Percentiles rank a stretch among this genome's conserved stretches.
Conservation (phyloP, 2,329 filamentous ascomycete genomes). For the Phialophora tarda region DNA sequence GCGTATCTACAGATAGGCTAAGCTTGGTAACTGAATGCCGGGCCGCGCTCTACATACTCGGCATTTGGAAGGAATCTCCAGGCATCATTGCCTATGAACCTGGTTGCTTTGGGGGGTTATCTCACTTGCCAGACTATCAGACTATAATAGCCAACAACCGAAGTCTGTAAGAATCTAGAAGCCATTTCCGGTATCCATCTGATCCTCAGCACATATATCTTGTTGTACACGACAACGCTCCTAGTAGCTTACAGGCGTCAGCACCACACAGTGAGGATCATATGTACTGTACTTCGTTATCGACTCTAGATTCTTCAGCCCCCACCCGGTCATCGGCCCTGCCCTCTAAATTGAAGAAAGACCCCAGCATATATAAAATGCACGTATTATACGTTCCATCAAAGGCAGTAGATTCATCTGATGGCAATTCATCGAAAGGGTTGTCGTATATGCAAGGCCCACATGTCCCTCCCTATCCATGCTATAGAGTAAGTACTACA, state of each 20-base stretch:
- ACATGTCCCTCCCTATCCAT: no score
- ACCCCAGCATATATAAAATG: no score
- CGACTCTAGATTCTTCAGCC: neutral
- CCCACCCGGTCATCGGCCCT: neutral
- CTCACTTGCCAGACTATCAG: neutral
- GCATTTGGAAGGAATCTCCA: neutral
- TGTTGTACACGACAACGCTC: neutral
- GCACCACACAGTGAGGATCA: neutral
- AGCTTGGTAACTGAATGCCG: neutral
- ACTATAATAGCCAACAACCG: neutral
- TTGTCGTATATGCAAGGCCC: no score
- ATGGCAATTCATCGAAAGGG: no score
- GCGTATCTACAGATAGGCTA: neutral
- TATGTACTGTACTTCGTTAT: neutral
- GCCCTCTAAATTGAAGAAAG: no score
- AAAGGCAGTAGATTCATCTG: no score
- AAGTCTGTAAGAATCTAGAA: neutral
- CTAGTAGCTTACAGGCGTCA: neutral
- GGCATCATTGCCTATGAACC: neutral
- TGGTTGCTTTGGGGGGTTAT: neutral
- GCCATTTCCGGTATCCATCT: neutral
- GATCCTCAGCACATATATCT: neutral
- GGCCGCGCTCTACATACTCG: neutral
- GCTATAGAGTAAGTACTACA: no score
- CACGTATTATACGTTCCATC: no score